Conservation (phyloP, 345 rosid genomes). For the Hibiscus tridactylites region DNA sequence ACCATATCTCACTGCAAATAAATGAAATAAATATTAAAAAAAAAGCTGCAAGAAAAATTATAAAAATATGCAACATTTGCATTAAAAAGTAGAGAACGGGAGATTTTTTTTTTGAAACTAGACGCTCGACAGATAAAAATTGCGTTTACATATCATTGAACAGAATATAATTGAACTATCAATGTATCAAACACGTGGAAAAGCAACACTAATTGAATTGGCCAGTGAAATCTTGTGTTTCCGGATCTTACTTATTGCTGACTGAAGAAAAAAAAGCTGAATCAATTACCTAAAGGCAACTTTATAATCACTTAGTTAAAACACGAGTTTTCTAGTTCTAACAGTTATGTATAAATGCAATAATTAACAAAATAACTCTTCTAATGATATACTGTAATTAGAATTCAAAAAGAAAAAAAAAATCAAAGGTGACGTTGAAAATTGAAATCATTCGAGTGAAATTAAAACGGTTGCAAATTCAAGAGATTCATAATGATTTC, state of each 20-base stretch:
- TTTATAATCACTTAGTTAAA: not conserved
- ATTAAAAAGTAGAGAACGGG: not conserved
- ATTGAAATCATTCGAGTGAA: not conserved
- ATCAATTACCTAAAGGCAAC: not conserved
- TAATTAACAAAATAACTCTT: too few species aligned
- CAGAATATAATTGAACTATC: not conserved
- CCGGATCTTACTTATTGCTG: not conserved
- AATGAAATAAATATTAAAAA: slow-evolving; percentile 3
- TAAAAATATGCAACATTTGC: not conserved
- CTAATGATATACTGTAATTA: too few species aligned
- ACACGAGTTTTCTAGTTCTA: not conserved
- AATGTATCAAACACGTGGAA: not conserved
- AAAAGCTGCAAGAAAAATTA: not conserved
- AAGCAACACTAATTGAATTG: not conserved
- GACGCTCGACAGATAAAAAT: not conserved
- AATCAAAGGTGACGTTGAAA: not conserved
- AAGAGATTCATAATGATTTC: not conserved
- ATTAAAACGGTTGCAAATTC: not conserved
- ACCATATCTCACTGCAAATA: slow-evolving; percentile 52
- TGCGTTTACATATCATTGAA: not conserved
- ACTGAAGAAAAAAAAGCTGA: not conserved
- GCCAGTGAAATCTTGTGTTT: not conserved
- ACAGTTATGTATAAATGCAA: not conserved
- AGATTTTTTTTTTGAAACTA: not conserved
- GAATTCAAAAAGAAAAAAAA: not conserved